Conservation (phyloP, 108 stramenopile genomes). For the Conticribra weissflogii region DNA sequence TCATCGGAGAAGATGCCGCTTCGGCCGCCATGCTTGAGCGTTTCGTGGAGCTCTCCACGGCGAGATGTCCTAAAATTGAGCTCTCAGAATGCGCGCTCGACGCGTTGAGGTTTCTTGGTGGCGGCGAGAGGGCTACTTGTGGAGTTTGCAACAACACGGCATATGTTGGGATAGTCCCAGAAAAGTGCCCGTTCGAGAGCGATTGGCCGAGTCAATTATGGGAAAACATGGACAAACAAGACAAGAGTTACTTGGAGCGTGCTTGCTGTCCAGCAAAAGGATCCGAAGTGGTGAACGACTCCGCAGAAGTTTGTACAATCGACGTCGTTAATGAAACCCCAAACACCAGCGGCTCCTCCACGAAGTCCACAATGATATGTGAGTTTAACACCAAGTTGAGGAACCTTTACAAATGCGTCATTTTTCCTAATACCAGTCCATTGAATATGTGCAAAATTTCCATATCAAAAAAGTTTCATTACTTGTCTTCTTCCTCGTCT, state of each 20-base stretch:
- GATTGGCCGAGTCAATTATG: constrained; percentile 32
- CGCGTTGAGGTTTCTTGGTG: constrained; percentile 29
- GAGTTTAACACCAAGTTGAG: no score
- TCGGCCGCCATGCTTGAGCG: constrained; percentile 31
- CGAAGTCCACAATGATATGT: no score
- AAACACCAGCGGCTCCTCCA: no score
- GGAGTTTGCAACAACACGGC: constrained; percentile 26
- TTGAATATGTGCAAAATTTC: no score
- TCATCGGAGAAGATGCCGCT: constrained; percentile 22
- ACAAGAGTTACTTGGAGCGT: constrained; percentile 15
- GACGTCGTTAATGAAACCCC: no score
- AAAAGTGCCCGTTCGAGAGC: constrained; percentile 13
- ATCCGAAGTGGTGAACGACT: no score
- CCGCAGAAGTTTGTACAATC: no score
- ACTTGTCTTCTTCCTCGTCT: no score
- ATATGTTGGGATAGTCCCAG: constrained; percentile 19
- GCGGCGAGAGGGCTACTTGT: constrained; percentile 34
- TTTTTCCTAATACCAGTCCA: no score
- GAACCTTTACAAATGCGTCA: no score
- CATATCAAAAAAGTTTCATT: no score
- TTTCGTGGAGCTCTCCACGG: constrained; percentile 39
- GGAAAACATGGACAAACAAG: constrained; percentile 35
- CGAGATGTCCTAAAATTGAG: constrained; percentile 38
- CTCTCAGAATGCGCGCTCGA: constrained; percentile 33
- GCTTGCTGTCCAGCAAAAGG: constrained; percentile 30